Evolutionary conservation across 2,329 filamentous ascomycete species (phyloP), one percentile per base, ranked within the genome.

Genomic region (Aureobasidium sp.): DNA sequence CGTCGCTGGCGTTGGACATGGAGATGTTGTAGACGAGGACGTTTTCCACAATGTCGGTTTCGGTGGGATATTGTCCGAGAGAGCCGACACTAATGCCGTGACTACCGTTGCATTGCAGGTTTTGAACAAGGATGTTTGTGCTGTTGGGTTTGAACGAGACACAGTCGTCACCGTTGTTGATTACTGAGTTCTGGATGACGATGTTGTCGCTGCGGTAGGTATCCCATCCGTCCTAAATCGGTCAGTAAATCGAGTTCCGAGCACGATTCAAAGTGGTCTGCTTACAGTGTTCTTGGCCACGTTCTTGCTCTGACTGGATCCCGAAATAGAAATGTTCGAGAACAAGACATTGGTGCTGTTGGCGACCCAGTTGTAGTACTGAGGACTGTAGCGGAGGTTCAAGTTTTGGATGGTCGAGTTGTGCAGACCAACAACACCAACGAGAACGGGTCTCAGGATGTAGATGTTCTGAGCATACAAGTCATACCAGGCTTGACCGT

Each of bases 141-240:
- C 81, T 85, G 71, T 89, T 90, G 19, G 86, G 86, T 73, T 90
- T 90, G 79, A 90, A 89, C 0, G 85, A 85, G 14, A 90, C 84
- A 64, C 87, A 90, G 70, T 90, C 84, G 69, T 89, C 86, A 39
- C 83, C 84, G 66, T 88, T 88, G 70, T 82, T 78, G 65, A 85
- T 81, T 29, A 81, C 72, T 0, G 83, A 87, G 69, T 89, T 83
- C 68, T 89, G 85, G 39, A 89, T 88, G 0, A 86, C 81, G 39
- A 89, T 78, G 54, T 82, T 80, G 27, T 78, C 74, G 14, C 81
- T 83, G 8, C 85, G 81, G 68, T 87, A 86, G 0, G 81, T 86
- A 65, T 86, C 70, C 69, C 70, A 72, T 17, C 69, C 70, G 68
- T 87, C 85, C 0, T 54, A 15, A 6, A 14, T 5, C 14, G 8